phyloP scores from a whole-genome alignment of 1,284 basidiomycete genomes.

The Calocybe gambosa region DNA sequence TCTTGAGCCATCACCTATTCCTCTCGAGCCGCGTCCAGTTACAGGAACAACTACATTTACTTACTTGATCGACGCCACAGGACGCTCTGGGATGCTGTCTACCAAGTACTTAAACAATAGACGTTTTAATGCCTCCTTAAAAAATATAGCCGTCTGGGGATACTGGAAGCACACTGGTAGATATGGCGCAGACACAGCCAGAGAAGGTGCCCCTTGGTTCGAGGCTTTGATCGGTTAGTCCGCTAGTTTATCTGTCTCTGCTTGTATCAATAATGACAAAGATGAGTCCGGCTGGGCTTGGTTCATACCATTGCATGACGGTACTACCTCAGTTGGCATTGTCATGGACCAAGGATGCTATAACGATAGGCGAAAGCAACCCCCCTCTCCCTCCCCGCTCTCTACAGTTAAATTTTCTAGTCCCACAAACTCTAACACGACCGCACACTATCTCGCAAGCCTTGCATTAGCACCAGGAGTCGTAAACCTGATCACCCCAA shows the following conservation, averaged over 20 bases:
- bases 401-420: slow-evolving; percentile 20
- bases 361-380: slow-evolving; percentile 32
- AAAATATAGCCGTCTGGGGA: slow-evolving; percentile 73
- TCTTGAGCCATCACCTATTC: slow-evolving; percentile 8
- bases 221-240: slow-evolving; percentile 61
- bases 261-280: slow-evolving; percentile 19
- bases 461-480: slow-evolving; percentile 51
- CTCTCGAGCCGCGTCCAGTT: slow-evolving; percentile 14
- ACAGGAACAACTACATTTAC: slow-evolving; percentile 52
- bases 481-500: slow-evolving; percentile 45
- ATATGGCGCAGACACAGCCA: slow-evolving; percentile 49
- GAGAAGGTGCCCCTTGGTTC: slow-evolving; percentile 63
- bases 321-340: slow-evolving; percentile 62
- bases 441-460: slow-evolving; percentile 42
- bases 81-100: slow-evolving; percentile 61
- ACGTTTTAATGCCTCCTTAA: slow-evolving; percentile 59
- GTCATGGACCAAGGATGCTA: slow-evolving; percentile 60
- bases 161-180: slow-evolving; percentile 56
- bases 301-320: slow-evolving; percentile 71
- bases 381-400: slow-evolving; percentile 34
- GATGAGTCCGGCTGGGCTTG: slow-evolving; percentile 74
- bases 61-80: slow-evolving; percentile 66
- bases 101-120: slow-evolving; percentile 63
- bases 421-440: slow-evolving; percentile 25
- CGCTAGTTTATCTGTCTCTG: background rate